These are phyloP conservation scores for Sporothrix schenckii DNA, from an alignment of 2,329 filamentous ascomycete species.

Conservation along the genomic window DNA sequence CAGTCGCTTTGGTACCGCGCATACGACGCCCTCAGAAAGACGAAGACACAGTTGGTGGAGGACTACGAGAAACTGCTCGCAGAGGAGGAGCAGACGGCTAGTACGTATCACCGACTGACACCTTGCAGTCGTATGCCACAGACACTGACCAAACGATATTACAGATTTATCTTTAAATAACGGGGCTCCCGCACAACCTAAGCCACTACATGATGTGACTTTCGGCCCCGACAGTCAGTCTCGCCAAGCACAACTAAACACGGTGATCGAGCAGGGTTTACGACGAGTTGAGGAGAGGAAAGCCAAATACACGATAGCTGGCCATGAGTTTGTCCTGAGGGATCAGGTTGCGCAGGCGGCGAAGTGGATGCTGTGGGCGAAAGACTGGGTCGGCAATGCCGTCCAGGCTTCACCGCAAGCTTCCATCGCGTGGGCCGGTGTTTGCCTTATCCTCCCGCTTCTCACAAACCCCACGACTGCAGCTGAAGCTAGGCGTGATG, in stretches of 20 bases:
- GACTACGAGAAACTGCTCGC: slow-evolving; percentile 39
- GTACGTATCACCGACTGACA: slow-evolving; percentile 1
- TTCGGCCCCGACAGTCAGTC: not conserved
- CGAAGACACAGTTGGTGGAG: slow-evolving; percentile 35
- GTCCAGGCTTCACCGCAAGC: slow-evolving; percentile 42
- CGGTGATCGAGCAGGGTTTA: slow-evolving; percentile 35
- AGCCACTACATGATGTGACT: not conserved
- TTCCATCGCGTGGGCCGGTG: slow-evolving; percentile 44
- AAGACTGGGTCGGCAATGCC: slow-evolving; percentile 39
- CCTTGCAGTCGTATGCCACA: not conserved
- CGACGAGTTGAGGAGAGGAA: slow-evolving; percentile 35
- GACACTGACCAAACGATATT: slow-evolving; percentile 16
- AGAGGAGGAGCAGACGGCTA: slow-evolving; percentile 3
- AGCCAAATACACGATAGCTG: slow-evolving; percentile 35
- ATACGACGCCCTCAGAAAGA: slow-evolving; percentile 38
- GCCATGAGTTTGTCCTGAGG: slow-evolving; percentile 35
- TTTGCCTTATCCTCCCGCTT: slow-evolving; percentile 45
- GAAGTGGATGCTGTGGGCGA: slow-evolving; percentile 36
- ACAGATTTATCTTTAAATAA: slow-evolving; percentile 22
- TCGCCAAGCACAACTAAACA: slow-evolving; percentile 25
- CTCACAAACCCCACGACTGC: slow-evolving; percentile 42
- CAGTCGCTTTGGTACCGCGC: slow-evolving; percentile 40
- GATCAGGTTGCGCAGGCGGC: slow-evolving; percentile 39
- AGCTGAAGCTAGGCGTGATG: slow-evolving; percentile 41
- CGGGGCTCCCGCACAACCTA: not conserved